These are phyloP conservation scores for Nicotiana sylvestris DNA, from an alignment of 257 asterid genomes.

Conservation along the genomic window DNA sequence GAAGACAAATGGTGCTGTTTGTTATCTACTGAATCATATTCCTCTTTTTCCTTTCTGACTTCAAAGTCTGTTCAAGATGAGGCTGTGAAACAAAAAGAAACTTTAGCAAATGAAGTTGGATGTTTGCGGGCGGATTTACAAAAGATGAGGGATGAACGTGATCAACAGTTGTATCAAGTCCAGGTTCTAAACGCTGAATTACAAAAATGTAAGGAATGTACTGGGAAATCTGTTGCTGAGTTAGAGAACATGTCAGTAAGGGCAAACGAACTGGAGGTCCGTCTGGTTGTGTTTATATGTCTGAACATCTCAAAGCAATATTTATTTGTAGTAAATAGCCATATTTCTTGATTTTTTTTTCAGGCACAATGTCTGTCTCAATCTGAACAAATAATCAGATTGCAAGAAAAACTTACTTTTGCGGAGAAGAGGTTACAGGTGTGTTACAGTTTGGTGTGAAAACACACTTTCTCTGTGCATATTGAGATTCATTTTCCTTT, in stretches of 20 bases:
- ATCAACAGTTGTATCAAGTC: slow-evolving; percentile 50
- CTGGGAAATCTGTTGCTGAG: slow-evolving; percentile 51
- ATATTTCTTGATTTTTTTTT: slow-evolving; percentile 5
- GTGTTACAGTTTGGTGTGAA: slow-evolving; percentile 5
- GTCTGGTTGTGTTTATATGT: background rate
- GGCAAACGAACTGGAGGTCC: slow-evolving; percentile 67
- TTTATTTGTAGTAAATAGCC: background rate
- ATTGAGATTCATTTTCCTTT: slow-evolving; percentile 2
- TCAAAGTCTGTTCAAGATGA: slow-evolving; percentile 69
- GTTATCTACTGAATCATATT: background rate
- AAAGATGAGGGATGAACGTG: slow-evolving; percentile 83
- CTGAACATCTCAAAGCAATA: background rate
- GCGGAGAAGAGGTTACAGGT: slow-evolving; percentile 75
- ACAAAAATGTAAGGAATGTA: slow-evolving; percentile 50
- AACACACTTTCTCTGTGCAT: background rate
- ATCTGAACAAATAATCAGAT: slow-evolving; percentile 55
- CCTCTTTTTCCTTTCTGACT: background rate
- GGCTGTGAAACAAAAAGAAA: slow-evolving; percentile 65
- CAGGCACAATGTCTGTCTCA: slow-evolving; percentile 70
- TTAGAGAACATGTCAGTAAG: slow-evolving; percentile 47
- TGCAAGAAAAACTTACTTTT: slow-evolving; percentile 63
- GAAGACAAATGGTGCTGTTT: background rate
- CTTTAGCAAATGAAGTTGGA: slow-evolving; percentile 59
- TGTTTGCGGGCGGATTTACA: slow-evolving; percentile 68
- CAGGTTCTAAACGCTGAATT: slow-evolving; percentile 54